Evolutionary conservation across 257 asterid species (phyloP), one percentile per base, ranked within the genome.

Genomic region (Rhazya stricta): DNA sequence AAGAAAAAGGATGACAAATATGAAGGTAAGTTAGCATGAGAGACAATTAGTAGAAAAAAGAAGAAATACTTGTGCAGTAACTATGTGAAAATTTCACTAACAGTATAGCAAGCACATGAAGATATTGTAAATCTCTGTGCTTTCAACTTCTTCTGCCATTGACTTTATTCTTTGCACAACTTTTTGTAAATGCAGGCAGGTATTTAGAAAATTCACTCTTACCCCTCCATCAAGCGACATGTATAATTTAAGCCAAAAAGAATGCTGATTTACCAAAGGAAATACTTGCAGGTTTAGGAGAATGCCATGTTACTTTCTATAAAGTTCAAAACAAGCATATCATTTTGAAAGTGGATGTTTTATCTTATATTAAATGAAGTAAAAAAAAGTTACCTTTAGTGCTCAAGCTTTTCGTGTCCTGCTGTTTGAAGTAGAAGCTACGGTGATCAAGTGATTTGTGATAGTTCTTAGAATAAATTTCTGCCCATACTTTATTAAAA

Each of bases 401-500:
- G 75, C 96, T 92, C 93, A 92, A 85, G 90, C 85, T 91, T 88
- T 92, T 92, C 8, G 92, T 79, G 83, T 95, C 99, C 85, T 95
- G 96, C 91, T 95, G 98, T 86, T 92, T 95, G 82, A 95, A 95
- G 81, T 87, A 92, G 79, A 95, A 95, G 85, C 99, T 95, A 81
- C 96, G 87, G 71, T 95, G 97, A 83, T 95, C 99, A 74, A 95
- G 97, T 76, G 99, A 92, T 79, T 92, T 95, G 82, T 92, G 96
- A 85, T 92, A 86, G 86, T 91, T 95, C 88, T 92, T 95, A 3
- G 94, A 80, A 82, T 89, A 95, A 71, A 91, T 89, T 73, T 91
- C 99, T 45, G 98, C 96, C 98, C 99, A 95, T 65, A 95, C 96
- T 85, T 95, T 92, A 82, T 89, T 95, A 80, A 92, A 95, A 83